These are phyloP conservation scores for Lophiostoma macrostomum DNA, from an alignment of 495 filamentous ascomycete genomes.

Conservation along the genomic window DNA sequence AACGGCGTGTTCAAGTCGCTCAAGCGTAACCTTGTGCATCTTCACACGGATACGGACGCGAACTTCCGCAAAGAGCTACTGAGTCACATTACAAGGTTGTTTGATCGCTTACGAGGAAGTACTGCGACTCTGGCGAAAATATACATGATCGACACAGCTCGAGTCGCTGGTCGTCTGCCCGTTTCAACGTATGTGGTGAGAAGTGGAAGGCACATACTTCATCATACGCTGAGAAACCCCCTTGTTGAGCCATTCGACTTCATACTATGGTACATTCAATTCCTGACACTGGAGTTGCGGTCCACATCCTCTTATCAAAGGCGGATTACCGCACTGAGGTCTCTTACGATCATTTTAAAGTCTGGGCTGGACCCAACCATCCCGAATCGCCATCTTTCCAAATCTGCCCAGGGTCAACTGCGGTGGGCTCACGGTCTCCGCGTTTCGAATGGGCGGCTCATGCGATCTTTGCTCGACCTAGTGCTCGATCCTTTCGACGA, in stretches of 20 bases:
- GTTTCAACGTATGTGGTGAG: background rate
- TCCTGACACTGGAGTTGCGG: conserved; percentile 67
- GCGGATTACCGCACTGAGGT: conserved; percentile 74
- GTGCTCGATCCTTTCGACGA: conserved; percentile 90
- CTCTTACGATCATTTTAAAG: conserved; percentile 58
- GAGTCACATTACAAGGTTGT: conserved; percentile 63
- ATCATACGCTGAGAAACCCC: background rate
- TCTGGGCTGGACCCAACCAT: conserved; percentile 48
- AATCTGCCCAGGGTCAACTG: conserved; percentile 38
- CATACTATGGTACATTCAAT: conserved; percentile 64
- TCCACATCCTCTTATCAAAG: conserved; percentile 81
- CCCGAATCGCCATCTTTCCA: conserved; percentile 29
- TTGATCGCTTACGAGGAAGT: conserved; percentile 37
- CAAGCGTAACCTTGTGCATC: conserved; percentile 56
- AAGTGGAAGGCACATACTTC: background rate
- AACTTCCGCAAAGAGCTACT: conserved; percentile 75
- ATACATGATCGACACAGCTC: conserved; percentile 1
- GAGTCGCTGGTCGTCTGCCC: background rate
- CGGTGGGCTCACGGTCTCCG: conserved; percentile 54
- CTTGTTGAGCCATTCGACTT: conserved; percentile 54
- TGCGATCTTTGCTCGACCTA: conserved; percentile 65
- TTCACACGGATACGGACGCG: conserved; percentile 80
- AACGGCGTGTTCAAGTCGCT: conserved; percentile 57
- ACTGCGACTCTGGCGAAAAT: conserved; percentile 30
- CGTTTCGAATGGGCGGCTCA: conserved; percentile 52